Evolutionary conservation across 2,329 filamentous ascomycete genomes (phyloP).

Genomic region (Talaromyces sp.): DNA sequence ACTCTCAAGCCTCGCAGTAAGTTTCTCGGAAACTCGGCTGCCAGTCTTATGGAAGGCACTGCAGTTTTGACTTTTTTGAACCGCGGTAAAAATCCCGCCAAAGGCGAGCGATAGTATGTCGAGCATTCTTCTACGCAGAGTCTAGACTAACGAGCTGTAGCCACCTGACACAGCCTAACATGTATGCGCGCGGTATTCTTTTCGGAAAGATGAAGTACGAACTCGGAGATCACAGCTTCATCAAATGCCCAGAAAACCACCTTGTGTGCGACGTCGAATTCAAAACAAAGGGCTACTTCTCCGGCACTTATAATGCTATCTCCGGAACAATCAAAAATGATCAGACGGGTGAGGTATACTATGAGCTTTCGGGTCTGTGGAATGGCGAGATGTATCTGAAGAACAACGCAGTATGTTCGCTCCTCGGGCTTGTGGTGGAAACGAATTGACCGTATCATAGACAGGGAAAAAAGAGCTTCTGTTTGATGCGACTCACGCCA

Average conservation of each 20-base stretch:
- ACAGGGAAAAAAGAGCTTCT: constrained; percentile 86
- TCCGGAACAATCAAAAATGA: constrained; percentile 88
- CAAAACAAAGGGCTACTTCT: constrained; percentile 97
- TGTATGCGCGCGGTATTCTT: constrained; percentile 95
- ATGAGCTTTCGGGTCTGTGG: constrained; percentile 89
- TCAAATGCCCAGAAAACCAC: constrained; percentile 84
- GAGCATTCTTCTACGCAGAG: constrained; percentile 19
- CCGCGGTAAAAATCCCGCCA: constrained; percentile 60
- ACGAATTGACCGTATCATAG: constrained; percentile 45
- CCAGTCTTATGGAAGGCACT: constrained; percentile 96
- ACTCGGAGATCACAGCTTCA: constrained; percentile 90
- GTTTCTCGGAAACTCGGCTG: constrained; percentile 94
- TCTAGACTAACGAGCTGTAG: constrained; percentile 45
- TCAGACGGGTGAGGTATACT: constrained; percentile 81
- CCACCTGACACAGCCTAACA: constrained; percentile 94
- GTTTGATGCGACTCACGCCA: constrained; percentile 80
- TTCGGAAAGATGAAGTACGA: constrained; percentile 99
- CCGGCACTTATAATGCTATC: constrained; percentile 94
- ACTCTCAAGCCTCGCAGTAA: constrained; percentile 92
- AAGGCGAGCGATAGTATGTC: constrained; percentile 83
- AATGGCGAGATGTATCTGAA: constrained; percentile 93
- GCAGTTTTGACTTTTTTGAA: constrained; percentile 83
- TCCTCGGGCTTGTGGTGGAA: background rate
- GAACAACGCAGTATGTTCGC: constrained; percentile 66
- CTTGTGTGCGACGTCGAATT: constrained; percentile 92